phyloP scores from a whole-genome alignment of 2,329 filamentous ascomycete genomes.

The Dissoconium aciculare region DNA sequence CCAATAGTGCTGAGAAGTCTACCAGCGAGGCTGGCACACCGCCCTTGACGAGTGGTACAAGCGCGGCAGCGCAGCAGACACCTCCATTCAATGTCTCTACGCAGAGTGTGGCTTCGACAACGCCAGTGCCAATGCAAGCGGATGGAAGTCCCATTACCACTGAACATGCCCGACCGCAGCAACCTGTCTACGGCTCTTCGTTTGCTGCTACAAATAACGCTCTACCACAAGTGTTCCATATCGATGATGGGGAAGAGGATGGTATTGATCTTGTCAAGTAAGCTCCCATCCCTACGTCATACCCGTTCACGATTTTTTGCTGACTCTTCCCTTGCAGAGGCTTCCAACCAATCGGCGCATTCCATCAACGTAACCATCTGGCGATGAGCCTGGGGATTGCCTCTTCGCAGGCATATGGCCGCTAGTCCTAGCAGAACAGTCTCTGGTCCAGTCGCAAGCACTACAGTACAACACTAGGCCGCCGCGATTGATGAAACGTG shows the following conservation, averaged over 20 bases:
- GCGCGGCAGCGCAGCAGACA: neutral
- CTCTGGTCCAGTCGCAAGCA: too few species aligned
- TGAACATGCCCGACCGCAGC: conserved; percentile 1
- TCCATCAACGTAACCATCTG: conserved; percentile 26
- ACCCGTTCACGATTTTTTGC: conserved; percentile 4
- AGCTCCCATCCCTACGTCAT: conserved; percentile 12
- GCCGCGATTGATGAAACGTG: too few species aligned
- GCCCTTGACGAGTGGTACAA: neutral
- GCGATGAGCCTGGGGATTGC: conserved; percentile 15
- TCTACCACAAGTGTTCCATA: conserved; percentile 18
- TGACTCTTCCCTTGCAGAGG: conserved; percentile 23
- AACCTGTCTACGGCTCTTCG: conserved; percentile 1
- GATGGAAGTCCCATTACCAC: too few species aligned
- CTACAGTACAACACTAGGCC: too few species aligned
- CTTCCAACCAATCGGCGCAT: conserved; percentile 36
- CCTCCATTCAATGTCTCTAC: too few species aligned
- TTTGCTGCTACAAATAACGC: neutral
- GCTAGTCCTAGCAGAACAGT: too few species aligned
- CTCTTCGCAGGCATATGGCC: neutral
- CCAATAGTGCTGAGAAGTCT: neutral
- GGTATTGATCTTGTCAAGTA: conserved; percentile 37
- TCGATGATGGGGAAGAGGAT: conserved; percentile 30
- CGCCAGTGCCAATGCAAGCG: too few species aligned
- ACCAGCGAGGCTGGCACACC: conserved; percentile 5
- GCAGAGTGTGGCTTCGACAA: neutral